Base-by-base conservation (phyloP, 495 filamentous ascomycete species). In the Chlorociboria aeruginascens region DNA sequence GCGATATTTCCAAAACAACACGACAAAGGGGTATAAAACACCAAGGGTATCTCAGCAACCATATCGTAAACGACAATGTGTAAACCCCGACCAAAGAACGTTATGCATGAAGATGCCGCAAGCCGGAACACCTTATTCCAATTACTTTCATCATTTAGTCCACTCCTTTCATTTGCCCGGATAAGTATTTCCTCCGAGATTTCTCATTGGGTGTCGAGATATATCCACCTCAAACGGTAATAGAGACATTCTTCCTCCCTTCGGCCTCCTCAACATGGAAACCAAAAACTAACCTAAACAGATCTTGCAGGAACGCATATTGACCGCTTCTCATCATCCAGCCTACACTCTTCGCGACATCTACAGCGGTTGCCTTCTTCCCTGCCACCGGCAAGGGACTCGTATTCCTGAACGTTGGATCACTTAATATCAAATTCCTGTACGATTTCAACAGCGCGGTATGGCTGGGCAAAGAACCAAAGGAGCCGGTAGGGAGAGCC, bases 201-300 rank as follows among this genome's bases (percentile, higher is more conserved):
- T 25, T 4, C 20, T 25, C 20, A 25, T 25, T 25, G 20, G 20
- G 1, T 25, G 20, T 25, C 20, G 20, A 25, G 20, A 25, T 25
- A 30, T 45, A 17, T 32, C 32, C 25, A 29, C 28, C 40, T 56
- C 45, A 60, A 25, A 60, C 57, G 2, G 52, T 49, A 44, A 60
- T 60, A 33, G 47, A 54, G 20, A 54, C 51, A 49, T 47, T 53
- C 51, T 60, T 60, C 36, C 57, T 50, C 20, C 20, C 40, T 32
- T 78, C 77, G 0, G 77, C 80, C 52, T 92, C 88, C 50, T 93
- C 85, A 25, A 83, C 57, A 46, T 82, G 77, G 59, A 86, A 86
- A 0, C 88, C 86, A 64, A 90, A 89, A 3, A 94, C 86, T n/a
- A 88, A 67, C 40, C 78, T 73, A 66, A 81, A 94, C 8, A 95